These are phyloP conservation scores for Aspergillus cejpii DNA, from an alignment of 2,329 filamentous ascomycete species.

Conservation along the genomic window DNA sequence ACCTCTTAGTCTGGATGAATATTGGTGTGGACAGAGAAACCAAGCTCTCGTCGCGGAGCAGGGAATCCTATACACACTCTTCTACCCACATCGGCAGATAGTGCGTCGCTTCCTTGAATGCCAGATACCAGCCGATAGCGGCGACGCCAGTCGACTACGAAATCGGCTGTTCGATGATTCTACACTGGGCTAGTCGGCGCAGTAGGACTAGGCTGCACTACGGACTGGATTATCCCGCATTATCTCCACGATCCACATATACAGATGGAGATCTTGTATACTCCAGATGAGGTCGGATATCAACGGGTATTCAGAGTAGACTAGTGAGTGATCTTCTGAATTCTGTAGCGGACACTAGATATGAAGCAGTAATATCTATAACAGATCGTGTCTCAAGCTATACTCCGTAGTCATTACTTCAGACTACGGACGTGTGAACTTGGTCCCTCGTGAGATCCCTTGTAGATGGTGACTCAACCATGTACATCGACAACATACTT, in stretches of 20 bases:
- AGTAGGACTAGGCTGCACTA: not conserved
- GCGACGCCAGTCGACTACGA: not conserved
- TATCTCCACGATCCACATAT: not conserved
- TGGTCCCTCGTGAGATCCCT: no score
- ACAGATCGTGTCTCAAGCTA: no score
- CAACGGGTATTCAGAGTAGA: not conserved
- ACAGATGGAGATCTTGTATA: not conserved
- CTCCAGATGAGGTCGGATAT: not conserved
- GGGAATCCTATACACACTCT: no score
- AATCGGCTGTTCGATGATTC: not conserved
- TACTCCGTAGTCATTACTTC: no score
- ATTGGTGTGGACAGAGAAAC: not conserved
- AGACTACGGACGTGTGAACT: no score
- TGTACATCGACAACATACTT: no score
- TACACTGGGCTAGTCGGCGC: not conserved
- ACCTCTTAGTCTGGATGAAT: constrained; percentile 1
- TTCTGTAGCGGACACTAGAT: not conserved
- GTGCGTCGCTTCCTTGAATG: not conserved
- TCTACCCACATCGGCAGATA: not conserved
- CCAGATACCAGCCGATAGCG: not conserved
- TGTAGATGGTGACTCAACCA: no score
- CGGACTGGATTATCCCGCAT: not conserved
- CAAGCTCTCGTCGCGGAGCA: not conserved
- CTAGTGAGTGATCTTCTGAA: not conserved
- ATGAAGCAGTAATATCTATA: no score